phyloP scores from a whole-genome alignment of 805 yeast species.

The Sugiyamaella marilandica region DNA sequence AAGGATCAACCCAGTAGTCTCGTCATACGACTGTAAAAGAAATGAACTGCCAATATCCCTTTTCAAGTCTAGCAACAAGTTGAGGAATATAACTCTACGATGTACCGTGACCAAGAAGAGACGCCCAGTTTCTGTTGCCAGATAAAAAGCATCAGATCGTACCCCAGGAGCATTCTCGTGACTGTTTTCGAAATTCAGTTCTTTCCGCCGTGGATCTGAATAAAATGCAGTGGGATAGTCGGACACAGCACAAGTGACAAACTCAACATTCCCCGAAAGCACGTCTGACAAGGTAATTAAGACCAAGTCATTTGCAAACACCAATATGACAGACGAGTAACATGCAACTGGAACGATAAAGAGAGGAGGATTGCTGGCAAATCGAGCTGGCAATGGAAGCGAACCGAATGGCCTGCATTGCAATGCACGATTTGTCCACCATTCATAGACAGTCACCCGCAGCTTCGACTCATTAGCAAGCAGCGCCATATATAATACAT shows the following conservation, averaged over 20 bases:
- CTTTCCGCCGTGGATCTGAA: slow-evolving; percentile 15
- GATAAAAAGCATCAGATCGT: slow-evolving; percentile 19
- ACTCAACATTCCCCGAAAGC: slow-evolving; percentile 43
- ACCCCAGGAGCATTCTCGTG: background rate
- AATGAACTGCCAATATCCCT: slow-evolving; percentile 33
- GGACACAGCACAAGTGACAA: slow-evolving; percentile 24
- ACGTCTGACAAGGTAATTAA: slow-evolving; percentile 42
- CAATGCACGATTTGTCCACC: slow-evolving; percentile 13
- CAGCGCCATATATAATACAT: background rate
- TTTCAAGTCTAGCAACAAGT: slow-evolving; percentile 25
- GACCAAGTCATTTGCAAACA: slow-evolving; percentile 36
- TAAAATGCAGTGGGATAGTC: slow-evolving; percentile 41
- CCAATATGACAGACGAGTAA: slow-evolving; percentile 37
- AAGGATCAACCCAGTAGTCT: slow-evolving; percentile 8
- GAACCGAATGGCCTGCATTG: slow-evolving; percentile 5
- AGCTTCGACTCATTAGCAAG: background rate
- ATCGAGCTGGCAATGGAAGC: slow-evolving; percentile 37
- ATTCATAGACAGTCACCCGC: slow-evolving; percentile 14
- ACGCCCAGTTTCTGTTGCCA: slow-evolving; percentile 26
- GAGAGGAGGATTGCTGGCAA: slow-evolving; percentile 40
- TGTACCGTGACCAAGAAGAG: background rate
- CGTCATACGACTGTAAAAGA: slow-evolving; percentile 20
- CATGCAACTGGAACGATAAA: slow-evolving; percentile 35
- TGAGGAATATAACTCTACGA: slow-evolving; percentile 19
- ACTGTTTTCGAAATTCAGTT: background rate